Evolutionary conservation across 2,329 filamentous ascomycete genomes (phyloP).

Genomic region (Lachnellula hyalina): DNA sequence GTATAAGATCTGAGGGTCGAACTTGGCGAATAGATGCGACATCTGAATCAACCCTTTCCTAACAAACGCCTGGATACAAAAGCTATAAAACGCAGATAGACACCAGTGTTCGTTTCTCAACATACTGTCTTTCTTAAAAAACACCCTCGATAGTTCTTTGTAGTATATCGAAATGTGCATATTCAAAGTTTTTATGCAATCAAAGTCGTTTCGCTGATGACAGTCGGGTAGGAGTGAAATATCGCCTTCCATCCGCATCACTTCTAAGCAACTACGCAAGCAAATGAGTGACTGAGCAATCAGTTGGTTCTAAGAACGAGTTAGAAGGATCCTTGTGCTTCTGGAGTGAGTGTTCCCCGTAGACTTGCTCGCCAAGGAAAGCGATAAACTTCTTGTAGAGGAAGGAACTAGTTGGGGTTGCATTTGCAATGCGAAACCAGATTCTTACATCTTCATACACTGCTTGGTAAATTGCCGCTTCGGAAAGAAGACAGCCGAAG

Average conservation of each 20-base stretch:
- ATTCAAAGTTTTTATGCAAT: constrained; percentile 4
- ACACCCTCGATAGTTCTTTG: constrained; percentile 7
- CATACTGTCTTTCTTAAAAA: constrained; percentile 13
- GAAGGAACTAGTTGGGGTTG: no score
- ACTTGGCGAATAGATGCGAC: not conserved
- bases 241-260: constrained; percentile 3
- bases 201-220: constrained; percentile 4
- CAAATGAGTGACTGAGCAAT: constrained; percentile 19
- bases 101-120: constrained; percentile 2
- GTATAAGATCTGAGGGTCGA: not conserved
- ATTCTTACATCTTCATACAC: not conserved
- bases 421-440: not conserved
- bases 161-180: not conserved
- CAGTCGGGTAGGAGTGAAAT: not conserved
- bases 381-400: no score
- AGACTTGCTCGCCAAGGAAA: no score
- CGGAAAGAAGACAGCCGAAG: not conserved
- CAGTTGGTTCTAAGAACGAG: constrained; percentile 10
- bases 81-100: constrained; percentile 10
- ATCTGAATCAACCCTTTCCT: not conserved
- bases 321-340: not conserved
- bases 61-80: constrained; percentile 13
- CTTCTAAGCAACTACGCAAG: constrained; percentile 14
- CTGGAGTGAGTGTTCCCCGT: no score
- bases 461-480: constrained; percentile 5